Base-by-base conservation (phyloP, 2,329 filamentous ascomycete species). In the Corniculantispora saksenae region DNA sequence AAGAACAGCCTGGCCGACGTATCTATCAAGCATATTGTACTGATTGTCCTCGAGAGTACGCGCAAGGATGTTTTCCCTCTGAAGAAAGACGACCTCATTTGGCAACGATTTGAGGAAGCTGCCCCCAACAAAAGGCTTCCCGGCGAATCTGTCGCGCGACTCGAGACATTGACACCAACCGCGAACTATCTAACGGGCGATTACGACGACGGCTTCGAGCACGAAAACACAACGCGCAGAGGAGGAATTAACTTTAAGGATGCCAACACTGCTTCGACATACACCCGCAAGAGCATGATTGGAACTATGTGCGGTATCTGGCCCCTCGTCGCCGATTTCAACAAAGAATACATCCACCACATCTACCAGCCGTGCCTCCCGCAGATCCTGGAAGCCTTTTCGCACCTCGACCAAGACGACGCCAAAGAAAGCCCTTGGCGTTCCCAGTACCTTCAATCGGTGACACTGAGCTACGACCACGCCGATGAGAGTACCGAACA, bases 1-100 rank as follows among this genome's bases (percentile, higher is more conserved):
- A 67, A 69, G 1, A 68, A 68, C 2, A 71, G 69, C 40, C 63
- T 78, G 6, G 21, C 65, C 12, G 67, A 71, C 1, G 70, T 80
- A 9, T 75, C 75, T 6, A 77, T 82, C 63, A 79, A 79, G 57
- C 79, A 82, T 62, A 73, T 82, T 6, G 69, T 82, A 13, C 66
- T 82, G 17, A 61, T 82, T 2, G 73, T 80, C 15, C 70, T 82
- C 1, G 80, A 82, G 61, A 81, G 80, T 53, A 81, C 79, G 0
- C 74, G 80, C 25, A 77, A 77, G 3, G 80, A 82, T 57, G 75
- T 82, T 4, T 82, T 82, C 38, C 80, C 81, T 0, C 66, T 82
- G 17, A 80, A 80, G 51, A 79, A 78, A 62, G 72, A 75, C 2
- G 78, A 76, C 6, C 66, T 79, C 38, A 76, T 81, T 15, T 77